phyloP scores from a whole-genome alignment of 2,329 filamentous ascomycete genomes.

The Verticillium nonalfalfae region DNA sequence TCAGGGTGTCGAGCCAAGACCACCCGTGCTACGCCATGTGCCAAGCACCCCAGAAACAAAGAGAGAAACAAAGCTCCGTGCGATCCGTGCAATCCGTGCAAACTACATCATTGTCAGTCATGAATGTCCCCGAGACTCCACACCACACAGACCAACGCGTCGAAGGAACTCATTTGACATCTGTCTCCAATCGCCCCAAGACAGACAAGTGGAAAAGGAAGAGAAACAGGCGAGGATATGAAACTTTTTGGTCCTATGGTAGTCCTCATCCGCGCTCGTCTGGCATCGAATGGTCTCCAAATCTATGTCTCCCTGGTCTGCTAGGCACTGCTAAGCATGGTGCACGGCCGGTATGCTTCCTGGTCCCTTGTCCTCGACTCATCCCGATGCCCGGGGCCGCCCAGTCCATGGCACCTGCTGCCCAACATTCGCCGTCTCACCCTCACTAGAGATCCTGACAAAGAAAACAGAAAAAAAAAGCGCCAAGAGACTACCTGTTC shows the following conservation, averaged over 20 bases:
- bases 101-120: not conserved
- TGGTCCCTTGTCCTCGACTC: constrained; percentile 4
- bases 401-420: constrained; percentile 9
- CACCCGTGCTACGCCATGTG: not conserved
- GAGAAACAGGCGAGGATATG: not conserved
- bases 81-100: not conserved
- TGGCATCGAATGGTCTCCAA: constrained; percentile 10
- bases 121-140: not conserved
- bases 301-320: constrained; percentile 6
- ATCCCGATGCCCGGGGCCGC: constrained; percentile 7
- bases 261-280: constrained; percentile 9
- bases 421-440: constrained; percentile 9
- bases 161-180: not conserved
- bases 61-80: not conserved
- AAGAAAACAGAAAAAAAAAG: constrained; percentile 8
- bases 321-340: constrained; percentile 8
- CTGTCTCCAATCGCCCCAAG: not conserved
- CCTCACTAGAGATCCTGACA: constrained; percentile 4
- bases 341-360: constrained; percentile 7
- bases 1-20: too few species aligned
- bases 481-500: not conserved
- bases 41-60: not conserved
- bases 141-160: not conserved
- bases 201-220: too few species aligned
- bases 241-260: constrained; percentile 12